Conservation (phyloP, 306 rosid genomes). For the Lathyrus aphaca region DNA sequence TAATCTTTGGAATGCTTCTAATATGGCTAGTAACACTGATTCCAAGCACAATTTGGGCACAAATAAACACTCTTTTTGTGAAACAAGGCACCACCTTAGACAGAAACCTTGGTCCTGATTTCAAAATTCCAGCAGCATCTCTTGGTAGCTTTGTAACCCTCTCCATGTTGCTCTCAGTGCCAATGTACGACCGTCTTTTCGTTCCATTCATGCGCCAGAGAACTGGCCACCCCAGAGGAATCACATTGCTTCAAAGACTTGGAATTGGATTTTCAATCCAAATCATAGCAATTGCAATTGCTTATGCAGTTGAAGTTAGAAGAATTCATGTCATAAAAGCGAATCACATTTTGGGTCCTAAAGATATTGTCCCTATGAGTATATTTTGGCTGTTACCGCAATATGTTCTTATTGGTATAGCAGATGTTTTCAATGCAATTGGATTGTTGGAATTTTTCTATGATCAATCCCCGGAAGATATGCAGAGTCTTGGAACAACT, state of each 20-base stretch:
- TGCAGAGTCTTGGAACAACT: conserved; percentile 88
- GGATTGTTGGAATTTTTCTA: conserved; percentile 89
- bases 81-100: conserved; percentile 92
- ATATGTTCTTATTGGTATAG: conserved; percentile 76
- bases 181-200: conserved; percentile 76
- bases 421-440: conserved; percentile 79
- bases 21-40: conserved; percentile 65
- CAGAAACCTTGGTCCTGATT: conserved; percentile 57
- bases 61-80: conserved; percentile 73
- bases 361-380: conserved; percentile 69
- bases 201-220: conserved; percentile 62
- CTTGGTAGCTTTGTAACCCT: conserved; percentile 69
- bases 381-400: conserved; percentile 82
- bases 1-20: conserved; percentile 68
- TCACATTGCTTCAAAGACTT: conserved; percentile 81
- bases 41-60: conserved; percentile 89
- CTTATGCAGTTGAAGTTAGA: conserved; percentile 66
- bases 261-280: conserved; percentile 82
- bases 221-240: conserved; percentile 84
- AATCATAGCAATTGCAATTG: conserved; percentile 60
- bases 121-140: conserved; percentile 85
- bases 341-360: conserved; percentile 45
- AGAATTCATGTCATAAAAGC: conserved; percentile 63
- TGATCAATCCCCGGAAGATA: conserved; percentile 88
- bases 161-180: conserved; percentile 73